A percentile compares a stretch with the other conserved stretches of the same genome.
Conservation (phyloP, 257 asterid genomes). For the Datura wrightii region DNA sequence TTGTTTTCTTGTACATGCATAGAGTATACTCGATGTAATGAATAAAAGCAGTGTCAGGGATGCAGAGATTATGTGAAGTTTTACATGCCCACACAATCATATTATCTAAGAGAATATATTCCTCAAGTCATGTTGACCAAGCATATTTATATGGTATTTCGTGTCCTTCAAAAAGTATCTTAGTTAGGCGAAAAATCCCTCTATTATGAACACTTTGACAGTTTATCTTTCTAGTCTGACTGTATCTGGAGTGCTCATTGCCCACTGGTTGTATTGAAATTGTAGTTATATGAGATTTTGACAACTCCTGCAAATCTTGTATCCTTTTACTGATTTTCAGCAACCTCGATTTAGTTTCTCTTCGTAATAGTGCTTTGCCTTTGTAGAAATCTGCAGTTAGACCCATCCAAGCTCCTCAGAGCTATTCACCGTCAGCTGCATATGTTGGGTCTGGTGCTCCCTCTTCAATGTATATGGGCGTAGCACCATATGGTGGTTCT, state of each 20-base stretch:
- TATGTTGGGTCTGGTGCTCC: constrained; percentile 75
- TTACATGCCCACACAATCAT: not conserved
- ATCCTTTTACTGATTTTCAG: not conserved
- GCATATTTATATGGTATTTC: not conserved
- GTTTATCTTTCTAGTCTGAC: constrained; percentile 9
- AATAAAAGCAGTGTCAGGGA: not conserved
- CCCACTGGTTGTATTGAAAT: not conserved
- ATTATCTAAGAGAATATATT: constrained; percentile 11
- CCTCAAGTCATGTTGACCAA: constrained; percentile 8
- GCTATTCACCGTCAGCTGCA: constrained; percentile 67
- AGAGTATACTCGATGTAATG: not conserved
- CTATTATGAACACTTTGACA: not conserved
- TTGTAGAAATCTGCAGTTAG: constrained; percentile 68
- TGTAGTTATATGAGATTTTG: not conserved
- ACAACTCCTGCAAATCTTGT: not conserved
- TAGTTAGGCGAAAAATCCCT: not conserved
- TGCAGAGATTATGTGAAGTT: not conserved
- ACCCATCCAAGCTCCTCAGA: constrained; percentile 72
- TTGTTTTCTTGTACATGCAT: constrained; percentile 3
- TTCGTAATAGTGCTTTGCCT: constrained; percentile 26
- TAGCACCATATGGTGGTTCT: constrained; percentile 80
- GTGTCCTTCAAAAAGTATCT: constrained; percentile 1
- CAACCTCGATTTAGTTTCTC: constrained; percentile 29
- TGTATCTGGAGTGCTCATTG: not conserved
- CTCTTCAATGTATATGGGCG: constrained; percentile 80